phyloP scores from a whole-genome alignment of 2,329 filamentous ascomycete genomes.

The Aspergillus clavatus region DNA sequence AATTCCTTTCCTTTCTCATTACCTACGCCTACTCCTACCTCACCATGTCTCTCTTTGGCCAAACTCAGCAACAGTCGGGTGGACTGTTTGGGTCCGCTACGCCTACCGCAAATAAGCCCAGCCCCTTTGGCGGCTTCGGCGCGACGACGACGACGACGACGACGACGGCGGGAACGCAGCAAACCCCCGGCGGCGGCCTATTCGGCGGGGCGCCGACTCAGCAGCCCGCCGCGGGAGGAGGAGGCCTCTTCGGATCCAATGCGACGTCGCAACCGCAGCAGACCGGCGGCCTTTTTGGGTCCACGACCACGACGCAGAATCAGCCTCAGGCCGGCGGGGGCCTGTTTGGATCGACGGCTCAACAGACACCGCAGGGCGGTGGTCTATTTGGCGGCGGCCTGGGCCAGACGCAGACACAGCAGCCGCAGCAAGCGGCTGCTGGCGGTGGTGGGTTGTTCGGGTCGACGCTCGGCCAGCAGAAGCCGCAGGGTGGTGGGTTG shows the following conservation, averaged over 20 bases:
- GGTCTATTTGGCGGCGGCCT: conserved; percentile 21
- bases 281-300: conserved; percentile 27
- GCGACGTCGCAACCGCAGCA: conserved; percentile 29
- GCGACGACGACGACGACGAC: conserved; percentile 11
- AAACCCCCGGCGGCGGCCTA: conserved; percentile 28
- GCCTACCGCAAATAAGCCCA: conserved; percentile 30
- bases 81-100: conserved; percentile 28
- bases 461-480: conserved; percentile 21
- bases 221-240: conserved; percentile 17
- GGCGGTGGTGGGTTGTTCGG: conserved; percentile 23
- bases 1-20: background rate
- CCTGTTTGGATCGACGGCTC: conserved; percentile 30
- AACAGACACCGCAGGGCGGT: conserved; percentile 23
- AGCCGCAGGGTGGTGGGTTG: conserved; percentile 17
- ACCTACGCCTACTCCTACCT: background rate
- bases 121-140: conserved; percentile 34
- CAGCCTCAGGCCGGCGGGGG: conserved; percentile 28
- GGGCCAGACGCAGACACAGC: conserved; percentile 22
- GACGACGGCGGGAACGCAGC: conserved; percentile 11
- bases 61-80: conserved; percentile 19
- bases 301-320: conserved; percentile 14
- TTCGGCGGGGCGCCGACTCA: conserved; percentile 27
- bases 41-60: conserved; percentile 41
- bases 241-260: conserved; percentile 24
- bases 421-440: conserved; percentile 15